Percentiles rank a stretch among this genome's conserved stretches.
Conservation (phyloP, 805 yeast species). For the Ascoidea tarda region DNA sequence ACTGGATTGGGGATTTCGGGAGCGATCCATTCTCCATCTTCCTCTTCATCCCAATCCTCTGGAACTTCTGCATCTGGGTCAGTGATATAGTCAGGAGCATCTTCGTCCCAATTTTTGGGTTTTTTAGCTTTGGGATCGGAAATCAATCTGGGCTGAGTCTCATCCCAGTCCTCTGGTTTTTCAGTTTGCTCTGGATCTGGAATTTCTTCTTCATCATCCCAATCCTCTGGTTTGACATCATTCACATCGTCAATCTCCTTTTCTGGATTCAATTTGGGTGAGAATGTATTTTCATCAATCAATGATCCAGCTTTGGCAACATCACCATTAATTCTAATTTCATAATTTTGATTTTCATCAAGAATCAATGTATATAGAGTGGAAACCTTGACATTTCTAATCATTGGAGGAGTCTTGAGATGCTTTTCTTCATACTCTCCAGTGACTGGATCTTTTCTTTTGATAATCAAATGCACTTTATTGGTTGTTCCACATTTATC, state of each 20-base stretch:
- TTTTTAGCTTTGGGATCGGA: constrained; percentile 51
- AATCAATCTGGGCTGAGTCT: constrained; percentile 45
- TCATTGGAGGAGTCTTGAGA: constrained; percentile 51
- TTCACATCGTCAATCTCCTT: constrained; percentile 38
- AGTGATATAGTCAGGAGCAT: constrained; percentile 36
- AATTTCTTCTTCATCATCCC: constrained; percentile 62
- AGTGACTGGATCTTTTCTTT: constrained; percentile 37
- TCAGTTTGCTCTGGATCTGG: constrained; percentile 49
- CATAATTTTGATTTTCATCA: constrained; percentile 50
- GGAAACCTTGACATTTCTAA: constrained; percentile 39
- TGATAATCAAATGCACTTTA: constrained; percentile 66
- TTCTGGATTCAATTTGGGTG: constrained; percentile 62
- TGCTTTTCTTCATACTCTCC: constrained; percentile 58
- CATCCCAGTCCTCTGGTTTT: constrained; percentile 85
- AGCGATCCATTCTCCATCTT: constrained; percentile 77
- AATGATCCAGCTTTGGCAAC: constrained; percentile 58
- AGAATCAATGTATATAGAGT: constrained; percentile 69
- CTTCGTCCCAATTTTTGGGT: constrained; percentile 77
- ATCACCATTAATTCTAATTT: constrained; percentile 74
- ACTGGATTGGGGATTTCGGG: constrained; percentile 62
- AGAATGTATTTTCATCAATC: constrained; percentile 36
- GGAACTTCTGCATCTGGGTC: constrained; percentile 63
- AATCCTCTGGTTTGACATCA: constrained; percentile 59
- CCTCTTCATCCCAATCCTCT: constrained; percentile 78
- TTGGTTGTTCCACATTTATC: constrained; percentile 77